These are phyloP conservation scores for Kalaharituber pfeilii DNA, from an alignment of 2,329 filamentous ascomycete genomes.

Conservation along the genomic window DNA sequence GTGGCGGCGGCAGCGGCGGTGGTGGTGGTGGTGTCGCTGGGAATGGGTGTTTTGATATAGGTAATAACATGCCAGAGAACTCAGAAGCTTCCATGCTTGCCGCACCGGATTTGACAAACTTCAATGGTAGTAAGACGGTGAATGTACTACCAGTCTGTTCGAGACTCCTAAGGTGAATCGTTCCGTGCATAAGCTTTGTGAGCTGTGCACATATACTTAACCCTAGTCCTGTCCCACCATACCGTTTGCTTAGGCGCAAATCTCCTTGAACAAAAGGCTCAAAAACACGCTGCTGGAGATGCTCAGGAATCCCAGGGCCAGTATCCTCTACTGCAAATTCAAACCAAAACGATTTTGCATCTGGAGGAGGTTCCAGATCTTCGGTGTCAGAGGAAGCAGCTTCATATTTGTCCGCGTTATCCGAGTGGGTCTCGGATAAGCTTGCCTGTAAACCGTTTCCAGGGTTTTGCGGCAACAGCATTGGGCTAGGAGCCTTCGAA, in stretches of 20 bases:
- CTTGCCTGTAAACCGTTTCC: too few species aligned
- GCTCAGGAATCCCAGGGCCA: slow-evolving; percentile 64
- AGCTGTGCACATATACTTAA: slow-evolving; percentile 81
- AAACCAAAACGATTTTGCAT: slow-evolving; percentile 33
- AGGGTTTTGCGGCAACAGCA: too few species aligned
- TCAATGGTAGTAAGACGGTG: slow-evolving; percentile 64
- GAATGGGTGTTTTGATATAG: neutral
- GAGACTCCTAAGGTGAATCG: slow-evolving; percentile 52
- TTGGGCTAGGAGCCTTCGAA: neutral
- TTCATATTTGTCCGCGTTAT: slow-evolving; percentile 1
- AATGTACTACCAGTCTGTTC: slow-evolving; percentile 63
- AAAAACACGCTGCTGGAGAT: slow-evolving; percentile 68
- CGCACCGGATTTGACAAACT: slow-evolving; percentile 52
- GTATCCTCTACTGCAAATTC: slow-evolving; percentile 82
- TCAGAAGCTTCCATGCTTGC: slow-evolving; percentile 25
- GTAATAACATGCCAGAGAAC: neutral
- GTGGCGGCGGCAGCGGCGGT: too few species aligned
- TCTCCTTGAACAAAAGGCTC: slow-evolving; percentile 94
- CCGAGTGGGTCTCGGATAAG: neutral
- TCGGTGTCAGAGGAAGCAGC: neutral
- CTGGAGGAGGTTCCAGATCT: neutral
- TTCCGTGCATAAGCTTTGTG: slow-evolving; percentile 65
- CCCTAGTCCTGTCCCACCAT: slow-evolving; percentile 72
- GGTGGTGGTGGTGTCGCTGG: too few species aligned
- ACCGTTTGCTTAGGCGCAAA: slow-evolving; percentile 72